These are phyloP conservation scores for Bonia amplexicaulis DNA, from an alignment of 176 grass and related monocot genomes.

Conservation along the genomic window DNA sequence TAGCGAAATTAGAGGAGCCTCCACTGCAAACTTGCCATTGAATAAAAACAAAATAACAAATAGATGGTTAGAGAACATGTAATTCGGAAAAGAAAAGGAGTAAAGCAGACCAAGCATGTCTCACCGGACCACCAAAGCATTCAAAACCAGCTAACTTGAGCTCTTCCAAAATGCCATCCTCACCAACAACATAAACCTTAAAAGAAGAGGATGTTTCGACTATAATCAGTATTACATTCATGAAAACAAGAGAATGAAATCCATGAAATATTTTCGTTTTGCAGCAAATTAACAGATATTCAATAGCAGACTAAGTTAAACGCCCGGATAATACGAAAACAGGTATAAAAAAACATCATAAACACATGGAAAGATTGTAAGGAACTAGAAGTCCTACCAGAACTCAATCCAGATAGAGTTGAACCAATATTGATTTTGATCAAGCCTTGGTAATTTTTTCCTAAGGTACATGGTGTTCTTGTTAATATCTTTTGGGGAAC, in stretches of 20 bases:
- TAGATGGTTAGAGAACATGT: neutral
- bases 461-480: neutral
- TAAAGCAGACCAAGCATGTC: slow-evolving; percentile 13
- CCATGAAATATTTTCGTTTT: neutral
- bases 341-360: neutral
- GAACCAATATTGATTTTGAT: neutral
- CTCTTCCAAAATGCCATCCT: slow-evolving; percentile 94
- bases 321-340: neutral
- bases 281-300: neutral
- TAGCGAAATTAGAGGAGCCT: neutral
- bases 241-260: neutral
- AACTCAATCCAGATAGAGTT: neutral
- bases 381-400: neutral
- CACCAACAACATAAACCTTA: slow-evolving; percentile 95
- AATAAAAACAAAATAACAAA: neutral
- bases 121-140: slow-evolving; percentile 93
- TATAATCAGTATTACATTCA: slow-evolving; percentile 20
- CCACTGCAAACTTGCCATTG: neutral
- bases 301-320: slow-evolving; percentile 6
- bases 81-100: neutral
- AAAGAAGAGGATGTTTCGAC: slow-evolving; percentile 12
- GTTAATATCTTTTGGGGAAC: neutral
- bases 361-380: neutral
- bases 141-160: slow-evolving; percentile 81
- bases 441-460: neutral